A percentile compares a stretch with the other conserved stretches of the same genome.
These are phyloP conservation scores for Phytopythium kandeliae DNA, from an alignment of 352 stramenopile genomes.

Conservation along the genomic window DNA sequence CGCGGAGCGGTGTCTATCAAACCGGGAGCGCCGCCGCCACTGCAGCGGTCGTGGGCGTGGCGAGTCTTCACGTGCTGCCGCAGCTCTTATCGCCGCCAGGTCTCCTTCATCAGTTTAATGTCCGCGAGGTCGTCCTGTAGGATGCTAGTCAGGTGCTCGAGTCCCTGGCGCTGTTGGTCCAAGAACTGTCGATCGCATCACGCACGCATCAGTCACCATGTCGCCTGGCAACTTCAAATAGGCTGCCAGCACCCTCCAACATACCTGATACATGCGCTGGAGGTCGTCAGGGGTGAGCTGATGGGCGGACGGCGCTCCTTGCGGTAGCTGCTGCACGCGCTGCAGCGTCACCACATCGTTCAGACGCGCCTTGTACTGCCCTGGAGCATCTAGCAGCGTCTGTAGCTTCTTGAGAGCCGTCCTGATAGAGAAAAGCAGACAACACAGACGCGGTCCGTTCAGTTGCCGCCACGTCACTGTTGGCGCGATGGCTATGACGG, in stretches of 20 bases:
- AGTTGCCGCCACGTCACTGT: too few species aligned
- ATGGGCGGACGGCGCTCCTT: conserved; percentile 21
- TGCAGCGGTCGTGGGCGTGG: neutral
- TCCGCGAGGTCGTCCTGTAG: conserved; percentile 83
- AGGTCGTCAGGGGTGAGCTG: conserved; percentile 73
- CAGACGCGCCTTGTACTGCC: conserved; percentile 83
- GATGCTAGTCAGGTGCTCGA: conserved; percentile 79
- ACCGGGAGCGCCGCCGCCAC: neutral
- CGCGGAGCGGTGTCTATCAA: conserved; percentile 8
- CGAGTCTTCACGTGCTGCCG: neutral
- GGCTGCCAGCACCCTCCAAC: neutral
- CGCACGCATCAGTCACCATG: conserved; percentile 1
- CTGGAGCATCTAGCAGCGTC: conserved; percentile 68
- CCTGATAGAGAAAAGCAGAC: conserved; percentile 13
- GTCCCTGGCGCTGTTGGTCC: conserved; percentile 78
- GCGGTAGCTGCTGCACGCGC: conserved; percentile 50
- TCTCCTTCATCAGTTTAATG: conserved; percentile 87
- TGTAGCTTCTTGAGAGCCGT: conserved; percentile 83
- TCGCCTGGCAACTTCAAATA: neutral
- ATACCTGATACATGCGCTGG: conserved; percentile 69
- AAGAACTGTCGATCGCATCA: conserved; percentile 44
- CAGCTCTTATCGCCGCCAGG: conserved; percentile 55
- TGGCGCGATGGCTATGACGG: neutral
- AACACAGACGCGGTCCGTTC: neutral
- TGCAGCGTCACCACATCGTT: conserved; percentile 75